Conservation (phyloP, 768 basidiomycete genomes). For the Albatrellus ellisii region DNA sequence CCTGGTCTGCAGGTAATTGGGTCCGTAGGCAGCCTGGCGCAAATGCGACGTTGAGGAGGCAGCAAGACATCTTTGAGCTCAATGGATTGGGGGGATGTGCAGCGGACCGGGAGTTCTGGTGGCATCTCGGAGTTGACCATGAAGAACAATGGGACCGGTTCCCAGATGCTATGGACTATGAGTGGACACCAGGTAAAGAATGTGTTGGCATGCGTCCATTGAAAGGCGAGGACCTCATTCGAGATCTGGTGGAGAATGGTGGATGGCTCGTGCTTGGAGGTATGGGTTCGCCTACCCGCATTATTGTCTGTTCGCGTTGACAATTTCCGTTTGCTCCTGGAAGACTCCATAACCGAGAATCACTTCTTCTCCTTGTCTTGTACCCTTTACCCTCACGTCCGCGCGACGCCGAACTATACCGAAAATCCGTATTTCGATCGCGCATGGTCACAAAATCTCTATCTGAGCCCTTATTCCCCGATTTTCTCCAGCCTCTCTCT, state of each 20-base stretch:
- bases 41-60: constrained; percentile 20
- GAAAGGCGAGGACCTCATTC: constrained; percentile 30
- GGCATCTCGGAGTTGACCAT: constrained; percentile 48
- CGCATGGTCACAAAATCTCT: constrained; percentile 51
- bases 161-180: constrained; percentile 36
- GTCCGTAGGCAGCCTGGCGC: background rate
- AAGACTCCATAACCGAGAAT: constrained; percentile 59
- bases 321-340: background rate
- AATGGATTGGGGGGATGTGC: constrained; percentile 53
- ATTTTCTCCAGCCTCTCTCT: constrained; percentile 29
- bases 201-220: constrained; percentile 32
- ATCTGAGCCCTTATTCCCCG: constrained; percentile 43
- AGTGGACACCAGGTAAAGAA: constrained; percentile 34
- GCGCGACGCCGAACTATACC: constrained; percentile 49
- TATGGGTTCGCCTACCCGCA: constrained; percentile 18
- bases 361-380: constrained; percentile 69
- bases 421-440: constrained; percentile 43
- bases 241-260: constrained; percentile 50
- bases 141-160: constrained; percentile 36
- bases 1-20: constrained; percentile 1
- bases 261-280: constrained; percentile 60
- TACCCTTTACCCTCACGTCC: constrained; percentile 50
- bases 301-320: background rate
- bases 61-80: constrained; percentile 34
- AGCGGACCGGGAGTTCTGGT: constrained; percentile 43